Evolutionary conservation across 108 stramenopile genomes (phyloP).

Genomic region (Conticribra weissflogii): DNA sequence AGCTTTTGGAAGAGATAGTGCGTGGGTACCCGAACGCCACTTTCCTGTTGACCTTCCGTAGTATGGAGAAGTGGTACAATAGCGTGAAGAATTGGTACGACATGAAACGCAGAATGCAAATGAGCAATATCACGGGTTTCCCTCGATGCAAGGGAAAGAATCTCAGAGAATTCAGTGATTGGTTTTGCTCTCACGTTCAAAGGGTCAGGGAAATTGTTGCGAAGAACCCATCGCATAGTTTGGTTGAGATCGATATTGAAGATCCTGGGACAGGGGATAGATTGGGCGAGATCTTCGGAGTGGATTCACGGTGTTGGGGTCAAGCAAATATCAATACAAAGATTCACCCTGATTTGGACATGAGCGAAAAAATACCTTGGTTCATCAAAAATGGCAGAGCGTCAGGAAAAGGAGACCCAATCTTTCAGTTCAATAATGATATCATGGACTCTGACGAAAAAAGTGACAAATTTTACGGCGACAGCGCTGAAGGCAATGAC

Average conservation of each 20-base stretch:
- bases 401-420: no score
- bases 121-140: conserved; percentile 11
- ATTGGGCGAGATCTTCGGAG: conserved; percentile 1
- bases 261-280: conserved; percentile 4
- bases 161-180: conserved; percentile 7
- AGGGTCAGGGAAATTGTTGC: conserved; percentile 6
- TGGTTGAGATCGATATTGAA: conserved; percentile 25
- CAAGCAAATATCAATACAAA: conserved; percentile 10
- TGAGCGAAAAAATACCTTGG: not conserved
- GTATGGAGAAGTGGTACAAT: conserved; percentile 10
- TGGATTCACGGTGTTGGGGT: not conserved
- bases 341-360: not conserved
- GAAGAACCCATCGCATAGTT: conserved; percentile 5
- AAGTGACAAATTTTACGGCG: no score
- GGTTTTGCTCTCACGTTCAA: conserved; percentile 17
- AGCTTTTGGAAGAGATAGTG: conserved; percentile 12
- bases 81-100: not conserved
- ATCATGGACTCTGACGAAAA: no score
- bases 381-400: not conserved
- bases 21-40: conserved; percentile 25
- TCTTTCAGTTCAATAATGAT: no score
- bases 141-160: conserved; percentile 6
- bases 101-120: conserved; percentile 5
- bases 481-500: no score
- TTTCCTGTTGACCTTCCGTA: conserved; percentile 28